A percentile compares a stretch with the other conserved stretches of the same genome.
Conservation (phyloP, 2,329 filamentous ascomycete species). For the Orbilia blumenaviensis region DNA sequence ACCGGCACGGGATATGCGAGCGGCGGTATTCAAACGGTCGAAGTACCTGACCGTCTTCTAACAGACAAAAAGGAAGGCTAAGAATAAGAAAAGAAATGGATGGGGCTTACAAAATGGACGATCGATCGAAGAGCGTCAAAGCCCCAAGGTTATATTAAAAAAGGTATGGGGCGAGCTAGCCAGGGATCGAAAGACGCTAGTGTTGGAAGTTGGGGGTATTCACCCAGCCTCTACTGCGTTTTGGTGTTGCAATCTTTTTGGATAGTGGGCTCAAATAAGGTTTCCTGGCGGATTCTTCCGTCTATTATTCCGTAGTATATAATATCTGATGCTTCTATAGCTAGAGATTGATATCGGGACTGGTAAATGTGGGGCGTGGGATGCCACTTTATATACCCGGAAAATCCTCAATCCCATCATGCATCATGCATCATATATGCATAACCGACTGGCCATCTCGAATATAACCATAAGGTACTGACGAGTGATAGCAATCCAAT, state of each 20-base stretch:
- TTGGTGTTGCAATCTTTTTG: slow-evolving; percentile 20
- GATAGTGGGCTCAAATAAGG: neutral
- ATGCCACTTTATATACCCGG: slow-evolving; percentile 22
- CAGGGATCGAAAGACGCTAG: slow-evolving; percentile 42
- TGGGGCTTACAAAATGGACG: neutral
- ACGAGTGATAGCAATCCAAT: neutral
- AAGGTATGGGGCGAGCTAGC: slow-evolving; percentile 22
- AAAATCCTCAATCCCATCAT: too few relatives aligned
- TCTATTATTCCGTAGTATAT: neutral
- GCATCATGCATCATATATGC: too few relatives aligned
- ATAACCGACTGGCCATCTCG: neutral
- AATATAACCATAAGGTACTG: neutral
- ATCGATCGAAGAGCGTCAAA: slow-evolving; percentile 42
- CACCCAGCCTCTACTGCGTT: slow-evolving; percentile 1
- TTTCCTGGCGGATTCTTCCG: neutral
- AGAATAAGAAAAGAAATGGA: slow-evolving; percentile 30
- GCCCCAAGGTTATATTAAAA: slow-evolving; percentile 8
- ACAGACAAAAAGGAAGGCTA: neutral
- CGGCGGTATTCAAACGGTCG: neutral
- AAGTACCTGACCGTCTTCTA: slow-evolving; percentile 14
- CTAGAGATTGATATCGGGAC: neutral
- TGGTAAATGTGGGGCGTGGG: slow-evolving; percentile 7
- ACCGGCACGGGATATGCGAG: slow-evolving; percentile 12
- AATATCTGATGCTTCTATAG: slow-evolving; percentile 15
- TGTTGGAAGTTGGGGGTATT: slow-evolving; percentile 28